Evolutionary conservation across 2,329 filamentous ascomycete species (phyloP).

Genomic region (Cercospora zeina): DNA sequence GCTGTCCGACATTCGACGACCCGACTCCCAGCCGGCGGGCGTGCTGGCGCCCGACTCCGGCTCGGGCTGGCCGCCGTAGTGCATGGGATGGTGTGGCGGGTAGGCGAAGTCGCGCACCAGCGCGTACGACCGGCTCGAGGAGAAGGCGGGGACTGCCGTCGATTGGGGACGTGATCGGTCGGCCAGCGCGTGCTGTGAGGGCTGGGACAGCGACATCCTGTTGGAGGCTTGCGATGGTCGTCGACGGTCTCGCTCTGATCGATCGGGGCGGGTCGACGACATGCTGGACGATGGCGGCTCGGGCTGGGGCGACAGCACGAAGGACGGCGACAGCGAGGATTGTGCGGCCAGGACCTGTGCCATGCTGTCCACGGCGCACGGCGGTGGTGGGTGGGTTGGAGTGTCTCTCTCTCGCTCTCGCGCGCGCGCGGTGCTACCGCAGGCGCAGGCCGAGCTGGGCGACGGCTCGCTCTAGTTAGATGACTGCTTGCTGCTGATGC

Average conservation of each 20-base stretch:
- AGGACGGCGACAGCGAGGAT: conserved; percentile 15
- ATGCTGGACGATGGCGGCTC: conserved; percentile 3
- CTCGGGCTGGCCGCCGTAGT: conserved; percentile 88
- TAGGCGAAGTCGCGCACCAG: conserved; percentile 96
- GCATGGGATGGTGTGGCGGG: conserved; percentile 74
- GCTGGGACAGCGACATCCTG: conserved; percentile 69
- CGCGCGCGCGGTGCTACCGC: not conserved
- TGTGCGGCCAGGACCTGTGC: conserved; percentile 26
- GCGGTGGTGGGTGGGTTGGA: not conserved
- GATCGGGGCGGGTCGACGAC: conserved; percentile 6
- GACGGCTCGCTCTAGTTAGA: not conserved
- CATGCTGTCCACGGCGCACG: conserved; percentile 21
- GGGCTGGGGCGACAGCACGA: conserved; percentile 13
- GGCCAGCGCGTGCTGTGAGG: not conserved
- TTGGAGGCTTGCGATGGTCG: conserved; percentile 54
- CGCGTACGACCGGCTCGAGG: conserved; percentile 84
- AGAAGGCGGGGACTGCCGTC: conserved; percentile 77
- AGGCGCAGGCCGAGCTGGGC: not conserved
- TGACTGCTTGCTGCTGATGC: conserved; percentile 2
- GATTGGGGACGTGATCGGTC: conserved; percentile 70
- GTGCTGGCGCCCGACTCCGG: conserved; percentile 80
- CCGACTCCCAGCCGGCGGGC: conserved; percentile 73
- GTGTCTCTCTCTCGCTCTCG: too few relatives aligned
- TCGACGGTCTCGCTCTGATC: conserved; percentile 17
- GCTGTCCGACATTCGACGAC: conserved; percentile 75